Evolutionary conservation across 208 protist genomes (phyloP).

Genomic region (Acanthamoeba castellanii): DNA sequence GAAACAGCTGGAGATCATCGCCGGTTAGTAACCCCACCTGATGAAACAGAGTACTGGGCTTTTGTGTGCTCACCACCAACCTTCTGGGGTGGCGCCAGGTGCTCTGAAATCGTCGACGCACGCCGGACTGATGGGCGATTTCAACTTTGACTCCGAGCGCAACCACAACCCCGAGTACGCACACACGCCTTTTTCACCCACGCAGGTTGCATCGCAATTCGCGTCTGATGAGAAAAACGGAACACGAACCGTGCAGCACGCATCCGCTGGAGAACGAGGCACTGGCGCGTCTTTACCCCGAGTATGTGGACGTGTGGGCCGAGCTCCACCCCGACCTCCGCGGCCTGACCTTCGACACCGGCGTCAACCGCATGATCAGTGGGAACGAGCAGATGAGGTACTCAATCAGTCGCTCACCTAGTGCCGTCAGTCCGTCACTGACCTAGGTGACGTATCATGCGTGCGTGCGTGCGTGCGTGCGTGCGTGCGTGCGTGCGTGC

Average conservation of each 20-base stretch:
- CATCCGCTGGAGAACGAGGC: not conserved
- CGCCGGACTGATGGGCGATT: slow-evolving; percentile 57
- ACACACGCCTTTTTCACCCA: no score
- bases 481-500: no score
- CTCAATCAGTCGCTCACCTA: not conserved
- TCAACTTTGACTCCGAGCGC: slow-evolving; percentile 52
- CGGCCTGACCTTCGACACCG: slow-evolving; percentile 42
- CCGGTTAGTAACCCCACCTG: not conserved
- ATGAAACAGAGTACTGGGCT: no score
- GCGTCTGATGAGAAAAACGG: no score
- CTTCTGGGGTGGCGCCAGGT: not conserved
- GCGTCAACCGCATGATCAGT: not conserved
- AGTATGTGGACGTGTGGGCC: slow-evolving; percentile 47
- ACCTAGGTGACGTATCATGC: no score
- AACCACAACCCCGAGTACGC: not conserved
- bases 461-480: no score
- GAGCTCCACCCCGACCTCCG: not conserved
- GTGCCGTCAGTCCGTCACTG: no score
- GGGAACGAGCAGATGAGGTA: slow-evolving; percentile 11
- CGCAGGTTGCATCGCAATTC: no score
- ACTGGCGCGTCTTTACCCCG: not conserved
- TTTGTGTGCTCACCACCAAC: no score
- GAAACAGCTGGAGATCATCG: slow-evolving; percentile 33
- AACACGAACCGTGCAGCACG: not conserved
- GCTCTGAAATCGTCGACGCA: not conserved